phyloP scores from a whole-genome alignment of 768 basidiomycete genomes.

The Suillus discolor region DNA sequence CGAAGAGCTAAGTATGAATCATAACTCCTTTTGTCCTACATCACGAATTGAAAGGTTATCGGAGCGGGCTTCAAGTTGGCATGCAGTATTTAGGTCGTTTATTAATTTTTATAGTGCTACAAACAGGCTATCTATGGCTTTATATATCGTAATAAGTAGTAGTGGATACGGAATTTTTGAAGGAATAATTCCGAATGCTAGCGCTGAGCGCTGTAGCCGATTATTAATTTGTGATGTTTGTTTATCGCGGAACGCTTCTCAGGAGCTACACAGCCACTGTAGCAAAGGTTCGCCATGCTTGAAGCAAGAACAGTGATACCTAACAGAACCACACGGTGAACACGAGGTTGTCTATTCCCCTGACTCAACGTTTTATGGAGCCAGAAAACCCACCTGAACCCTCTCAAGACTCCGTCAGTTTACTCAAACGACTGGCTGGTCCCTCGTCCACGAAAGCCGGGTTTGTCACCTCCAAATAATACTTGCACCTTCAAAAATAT shows the following conservation, averaged over 20 bases:
- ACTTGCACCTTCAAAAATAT: background rate
- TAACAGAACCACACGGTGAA: background rate
- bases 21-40: background rate
- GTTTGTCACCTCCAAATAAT: slow-evolving; percentile 40
- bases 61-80: background rate
- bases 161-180: background rate
- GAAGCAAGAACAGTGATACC: background rate
- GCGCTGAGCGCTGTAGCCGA: background rate
- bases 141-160: background rate
- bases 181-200: background rate
- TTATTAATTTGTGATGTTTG: background rate
- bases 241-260: background rate
- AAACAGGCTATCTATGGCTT: background rate
- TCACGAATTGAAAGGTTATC: background rate
- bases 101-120: slow-evolving; percentile 3
- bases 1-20: background rate
- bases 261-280: slow-evolving; percentile 4
- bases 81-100: slow-evolving; percentile 8
- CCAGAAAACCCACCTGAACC: slow-evolving; percentile 28
- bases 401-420: slow-evolving; percentile 68
- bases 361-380: slow-evolving; percentile 8
- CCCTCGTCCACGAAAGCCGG: slow-evolving; percentile 91
- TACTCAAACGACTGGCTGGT: slow-evolving; percentile 81
- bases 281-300: background rate
- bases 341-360: background rate